These are phyloP conservation scores for Lojkania enalia DNA, from an alignment of 2,329 filamentous ascomycete genomes.

Conservation along the genomic window DNA sequence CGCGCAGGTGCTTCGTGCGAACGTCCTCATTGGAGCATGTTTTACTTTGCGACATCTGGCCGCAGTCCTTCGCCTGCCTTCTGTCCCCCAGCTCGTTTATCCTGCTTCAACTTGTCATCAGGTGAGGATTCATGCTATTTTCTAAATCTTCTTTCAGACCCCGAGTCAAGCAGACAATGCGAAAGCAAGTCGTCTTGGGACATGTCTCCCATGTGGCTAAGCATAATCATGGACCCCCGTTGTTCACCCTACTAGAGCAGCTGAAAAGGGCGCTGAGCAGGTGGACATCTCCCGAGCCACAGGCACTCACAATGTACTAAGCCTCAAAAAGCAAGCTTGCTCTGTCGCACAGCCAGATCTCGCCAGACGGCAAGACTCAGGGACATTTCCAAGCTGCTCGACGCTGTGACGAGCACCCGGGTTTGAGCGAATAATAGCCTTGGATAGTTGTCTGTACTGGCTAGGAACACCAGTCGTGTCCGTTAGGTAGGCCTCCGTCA, in stretches of 20 bases:
- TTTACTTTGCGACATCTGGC: conserved; percentile 18
- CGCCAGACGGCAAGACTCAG: conserved; percentile 3
- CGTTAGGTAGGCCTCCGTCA: not conserved
- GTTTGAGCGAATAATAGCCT: conserved; percentile 16
- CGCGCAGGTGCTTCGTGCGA: not conserved
- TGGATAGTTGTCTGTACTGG: not conserved
- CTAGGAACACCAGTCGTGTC: too few species aligned
- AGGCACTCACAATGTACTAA: too few species aligned
- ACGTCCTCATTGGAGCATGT: conserved; percentile 3
- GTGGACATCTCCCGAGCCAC: too few species aligned
- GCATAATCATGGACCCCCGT: conserved; percentile 2
- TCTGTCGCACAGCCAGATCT: conserved; percentile 17
- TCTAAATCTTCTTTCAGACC: too few species aligned
- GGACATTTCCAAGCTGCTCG: conserved; percentile 7
- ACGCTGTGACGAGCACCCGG: conserved; percentile 15
- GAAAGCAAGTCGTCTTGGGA: conserved; percentile 5
- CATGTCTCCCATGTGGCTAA: not conserved
- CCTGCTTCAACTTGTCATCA: conserved; percentile 9
- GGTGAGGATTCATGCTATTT: conserved; percentile 5
- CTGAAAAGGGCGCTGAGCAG: too few species aligned
- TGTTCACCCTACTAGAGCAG: too few species aligned
- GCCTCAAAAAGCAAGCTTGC: too few species aligned
- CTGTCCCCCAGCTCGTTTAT: conserved; percentile 5
- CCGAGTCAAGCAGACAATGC: too few species aligned
- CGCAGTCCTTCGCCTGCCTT: conserved; percentile 12